phyloP scores from a whole-genome alignment of 768 basidiomycete species.

The Boletellus ananas region DNA sequence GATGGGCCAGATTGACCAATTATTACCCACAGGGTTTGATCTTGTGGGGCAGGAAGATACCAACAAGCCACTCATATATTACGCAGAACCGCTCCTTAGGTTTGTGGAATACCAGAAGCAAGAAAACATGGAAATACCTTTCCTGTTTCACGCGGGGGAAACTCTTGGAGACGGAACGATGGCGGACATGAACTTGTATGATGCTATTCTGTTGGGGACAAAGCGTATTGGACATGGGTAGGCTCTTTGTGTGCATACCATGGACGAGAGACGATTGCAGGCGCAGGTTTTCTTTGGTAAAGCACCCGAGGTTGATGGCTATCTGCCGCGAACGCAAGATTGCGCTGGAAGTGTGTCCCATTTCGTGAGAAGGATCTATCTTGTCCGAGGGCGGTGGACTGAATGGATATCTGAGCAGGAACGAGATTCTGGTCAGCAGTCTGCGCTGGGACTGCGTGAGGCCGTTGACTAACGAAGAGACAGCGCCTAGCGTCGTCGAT shows the following conservation, averaged over 20 bases:
- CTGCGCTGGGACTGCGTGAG: neutral
- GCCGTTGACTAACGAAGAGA: neutral
- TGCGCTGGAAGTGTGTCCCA: conserved; percentile 46
- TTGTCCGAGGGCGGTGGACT: neutral
- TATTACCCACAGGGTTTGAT: conserved; percentile 38
- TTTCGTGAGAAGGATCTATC: conserved; percentile 34
- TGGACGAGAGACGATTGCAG: neutral
- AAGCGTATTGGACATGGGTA: conserved; percentile 51
- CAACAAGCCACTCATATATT: conserved; percentile 37
- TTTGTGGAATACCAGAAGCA: conserved; percentile 36
- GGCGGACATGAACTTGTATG: conserved; percentile 46
- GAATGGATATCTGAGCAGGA: conserved; percentile 35
- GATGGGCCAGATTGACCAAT: neutral
- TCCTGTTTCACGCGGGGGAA: conserved; percentile 49
- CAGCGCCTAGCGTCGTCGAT: conserved; percentile 73
- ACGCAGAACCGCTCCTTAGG: conserved; percentile 35
- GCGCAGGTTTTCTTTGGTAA: conserved; percentile 41
- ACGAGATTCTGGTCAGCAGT: conserved; percentile 58
- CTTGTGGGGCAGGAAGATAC: conserved; percentile 46
- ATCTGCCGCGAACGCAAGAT: conserved; percentile 40
- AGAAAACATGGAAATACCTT: conserved; percentile 34
- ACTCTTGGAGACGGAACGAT: conserved; percentile 43
- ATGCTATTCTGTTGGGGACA: conserved; percentile 47
- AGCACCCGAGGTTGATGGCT: conserved; percentile 44
- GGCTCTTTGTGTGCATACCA: conserved; percentile 1